Evolutionary conservation across 495 filamentous ascomycete genomes (phyloP), one percentile per base, ranked within the genome.

Genomic region (Hypoxylon cercidicola): DNA sequence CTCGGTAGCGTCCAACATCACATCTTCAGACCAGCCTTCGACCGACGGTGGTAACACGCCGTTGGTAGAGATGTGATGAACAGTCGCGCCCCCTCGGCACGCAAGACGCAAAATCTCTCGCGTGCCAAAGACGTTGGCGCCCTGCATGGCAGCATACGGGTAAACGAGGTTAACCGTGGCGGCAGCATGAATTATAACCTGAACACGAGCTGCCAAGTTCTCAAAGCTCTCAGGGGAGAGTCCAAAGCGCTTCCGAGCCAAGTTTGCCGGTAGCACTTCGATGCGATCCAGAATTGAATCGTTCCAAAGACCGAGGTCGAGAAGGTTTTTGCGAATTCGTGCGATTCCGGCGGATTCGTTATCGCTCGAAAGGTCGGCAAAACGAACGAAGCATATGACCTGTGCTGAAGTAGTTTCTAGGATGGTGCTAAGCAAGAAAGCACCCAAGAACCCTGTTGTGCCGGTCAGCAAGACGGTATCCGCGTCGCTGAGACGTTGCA

Each of bases 61-160:
- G 63, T 90, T 89, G 0, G 87, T 89, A 2, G 88, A 90, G 4
- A 90, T 80, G 55, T 90, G 88, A 54, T 89, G 86, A n/a, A 90
- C 79, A 0, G 88, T 89, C 1, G 87, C 86, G 18, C 84, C 85
- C 13, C 76, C 79, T 60, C 80, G 80, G 60, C 81, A 79, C 4
- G 88, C 87, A 13, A 90, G 77, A 20, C 88, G 86, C 13, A 90
- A 74, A 43, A 90, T 81, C 68, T 90, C 88, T 16, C 82, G 72
- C 0, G 88, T 89, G 34, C 88, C 88, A 12, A 80, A 78, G 7
- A 88, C 81, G 49, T 88, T 88, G 18, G 85, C 79, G 18, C 75
- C 75, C 5, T 84, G 82, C 63, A 90, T 75, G 3, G 85, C 82
- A 30, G 86, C 87, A 56, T 88, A 90, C 0, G 87, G 86, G 64